Base-by-base conservation (phyloP, 1,284 basidiomycete genomes). In the Peniophora sp. region DNA sequence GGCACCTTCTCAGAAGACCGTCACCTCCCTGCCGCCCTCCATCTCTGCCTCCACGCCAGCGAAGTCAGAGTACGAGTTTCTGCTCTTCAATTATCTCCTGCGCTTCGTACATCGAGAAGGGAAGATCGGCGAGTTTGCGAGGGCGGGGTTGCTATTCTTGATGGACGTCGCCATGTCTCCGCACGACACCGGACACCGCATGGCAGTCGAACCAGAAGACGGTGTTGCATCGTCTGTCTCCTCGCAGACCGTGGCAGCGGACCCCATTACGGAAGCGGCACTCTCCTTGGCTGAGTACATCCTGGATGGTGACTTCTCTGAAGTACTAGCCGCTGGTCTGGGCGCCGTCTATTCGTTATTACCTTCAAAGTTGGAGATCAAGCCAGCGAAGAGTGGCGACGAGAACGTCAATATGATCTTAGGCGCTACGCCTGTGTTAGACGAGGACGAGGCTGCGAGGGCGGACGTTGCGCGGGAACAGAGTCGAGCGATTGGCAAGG, bases 21-120 rank as follows among this genome's bases (percentile, higher is more conserved):
- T 79, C 35, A 81, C 74, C 37, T 78, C 78, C 11, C 72, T 70
- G 2, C 73, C 73, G 14, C 64, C 66, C 20, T 68, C 71, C 11
- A 67, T 75, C 3, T 53, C 64, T 1, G 65, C 67, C 20, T 82
- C 79, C 60, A 89, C 89, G 62, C 71, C 85, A 41, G 18, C n/a
- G n/a, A 41, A 41, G n/a, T 41, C 37, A 20, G 90, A 94, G 69
- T 95, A 95, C 60, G 93, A 97, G 62, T 97, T 96, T 62, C 78
- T 96, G 10, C 74, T 97, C 11, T 97, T 98, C 75, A 92, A 95
- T 57, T 97, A 97, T 62, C 83, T 99, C 34, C 81, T 98, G 17
- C 91, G 94, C 2, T 98, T 95, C 62, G 88, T 94, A 18, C 96
- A 98, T 63, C 82, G 94, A 49, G 95, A 98, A 69, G 93, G 93